Conservation (phyloP, 345 rosid species). For the Euphorbia lathyris region DNA sequence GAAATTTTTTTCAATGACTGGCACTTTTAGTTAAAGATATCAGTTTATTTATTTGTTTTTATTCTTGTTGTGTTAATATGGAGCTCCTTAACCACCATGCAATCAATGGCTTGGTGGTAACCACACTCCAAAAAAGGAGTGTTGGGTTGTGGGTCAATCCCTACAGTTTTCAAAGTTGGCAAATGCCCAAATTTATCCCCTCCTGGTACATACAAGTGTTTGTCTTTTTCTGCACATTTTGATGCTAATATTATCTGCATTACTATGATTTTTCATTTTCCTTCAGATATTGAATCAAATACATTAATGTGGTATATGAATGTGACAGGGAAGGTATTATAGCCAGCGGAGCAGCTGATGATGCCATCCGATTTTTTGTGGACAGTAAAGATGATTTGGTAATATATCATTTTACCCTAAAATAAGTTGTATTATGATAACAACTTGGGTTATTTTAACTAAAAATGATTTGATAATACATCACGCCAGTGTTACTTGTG, state of each 20-base stretch:
- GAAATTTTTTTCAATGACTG: background rate
- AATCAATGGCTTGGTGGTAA: too few relatives aligned
- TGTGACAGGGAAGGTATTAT: constrained; percentile 62
- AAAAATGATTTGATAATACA: too few relatives aligned
- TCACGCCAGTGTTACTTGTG: background rate
- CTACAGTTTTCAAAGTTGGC: too few relatives aligned
- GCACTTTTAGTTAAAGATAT: background rate
- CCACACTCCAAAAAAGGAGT: too few relatives aligned
- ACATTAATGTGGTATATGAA: constrained; percentile 6
- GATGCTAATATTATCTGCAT: background rate
- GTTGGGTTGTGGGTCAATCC: too few relatives aligned
- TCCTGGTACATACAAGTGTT: background rate
- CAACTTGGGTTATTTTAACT: background rate
- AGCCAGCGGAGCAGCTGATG: constrained; percentile 94
- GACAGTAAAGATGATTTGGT: constrained; percentile 66
- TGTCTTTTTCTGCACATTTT: background rate
- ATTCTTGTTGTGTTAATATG: background rate
- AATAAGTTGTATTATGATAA: constrained; percentile 2
- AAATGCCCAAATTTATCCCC: too few relatives aligned
- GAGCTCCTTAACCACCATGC: too few relatives aligned
- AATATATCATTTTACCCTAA: constrained; percentile 13
- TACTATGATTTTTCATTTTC: background rate
- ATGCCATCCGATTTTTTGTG: constrained; percentile 69
- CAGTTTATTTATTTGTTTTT: background rate
- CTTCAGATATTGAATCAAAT: constrained; percentile 6